Evolutionary conservation across 805 yeast species (phyloP), one percentile per base, ranked within the genome.

Genomic region (Candida maris): DNA sequence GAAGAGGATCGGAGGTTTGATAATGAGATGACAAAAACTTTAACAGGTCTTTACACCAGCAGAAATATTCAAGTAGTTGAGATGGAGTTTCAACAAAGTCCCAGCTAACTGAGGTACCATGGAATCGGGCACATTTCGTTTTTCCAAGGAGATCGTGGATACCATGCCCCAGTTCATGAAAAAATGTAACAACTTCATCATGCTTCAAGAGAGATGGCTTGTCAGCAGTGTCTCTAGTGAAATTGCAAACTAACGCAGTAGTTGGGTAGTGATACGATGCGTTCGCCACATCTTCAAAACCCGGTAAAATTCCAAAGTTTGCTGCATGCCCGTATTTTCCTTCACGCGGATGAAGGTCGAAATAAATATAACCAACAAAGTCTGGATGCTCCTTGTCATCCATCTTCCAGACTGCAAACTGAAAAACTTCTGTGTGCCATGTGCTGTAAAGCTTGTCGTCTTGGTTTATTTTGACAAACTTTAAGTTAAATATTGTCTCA

Each of bases 81-180:
- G 95, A 85, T 19, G 95, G 96, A 40, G 91, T 85, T 61, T 86
- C 95, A 33, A 86, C 95, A 62, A 86, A 86, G 62, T 86, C 95
- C 73, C 93, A 71, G 25, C 83, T 77, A 30, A 84, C 91, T 26
- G 74, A 67, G 20, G 89, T 80, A 16, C 95, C 95, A 53, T 77
- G 82, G 62, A 85, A 85, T 44, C 81, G 70, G 2, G 82, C 70
- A 46, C 73, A 78, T 39, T 65, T 66, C 19, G 89, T 81, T 42
- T 71, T 67, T 8, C 89, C 85, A 37, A 85, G 70, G 32, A 85
- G 62, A 47, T 78, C 82, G 60, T 86, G 96, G 39, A 86, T 81
- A 38, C 94, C 95, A 54, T 86, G 95, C 18, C 95, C 95, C 46
- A 85, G 70, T 60, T 86, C 95, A 55, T 86, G 95, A 79, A 86